Percentiles rank a stretch among this genome's conserved stretches.
phyloP scores from a whole-genome alignment of 1,284 basidiomycete species.

The Pulveroboletus sp. region DNA sequence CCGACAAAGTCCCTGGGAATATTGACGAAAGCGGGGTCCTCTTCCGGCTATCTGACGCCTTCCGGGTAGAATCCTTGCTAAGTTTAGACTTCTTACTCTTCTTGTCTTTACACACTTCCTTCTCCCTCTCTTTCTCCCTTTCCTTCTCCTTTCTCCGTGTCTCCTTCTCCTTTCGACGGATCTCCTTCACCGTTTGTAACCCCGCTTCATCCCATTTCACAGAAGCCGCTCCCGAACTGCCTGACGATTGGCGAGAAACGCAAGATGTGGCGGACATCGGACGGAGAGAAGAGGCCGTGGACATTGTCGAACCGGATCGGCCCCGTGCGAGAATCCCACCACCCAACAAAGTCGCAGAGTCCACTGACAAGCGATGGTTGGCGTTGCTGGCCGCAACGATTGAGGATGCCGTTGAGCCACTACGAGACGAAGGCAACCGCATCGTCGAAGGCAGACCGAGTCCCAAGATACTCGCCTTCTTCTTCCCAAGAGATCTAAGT shows the following conservation, averaged over 20 bases:
- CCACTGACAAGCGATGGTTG: conserved; percentile 46
- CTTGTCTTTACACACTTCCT: conserved; percentile 7
- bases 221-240: conserved; percentile 47
- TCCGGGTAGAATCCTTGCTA: conserved; percentile 24
- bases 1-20: conserved; percentile 44
- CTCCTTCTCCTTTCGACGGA: conserved; percentile 48
- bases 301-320: conserved; percentile 49
- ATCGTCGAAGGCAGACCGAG: conserved; percentile 48
- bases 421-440: conserved; percentile 51
- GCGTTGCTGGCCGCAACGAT: conserved; percentile 16
- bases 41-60: conserved; percentile 45
- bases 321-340: conserved; percentile 34
- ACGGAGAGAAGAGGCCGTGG: conserved; percentile 55
- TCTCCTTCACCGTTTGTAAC: conserved; percentile 54
- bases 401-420: conserved; percentile 44
- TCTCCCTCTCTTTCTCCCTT: conserved; percentile 4
- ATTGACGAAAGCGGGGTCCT: conserved; percentile 50
- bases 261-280: conserved; percentile 58
- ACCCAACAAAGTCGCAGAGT: conserved; percentile 40
- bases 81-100: conserved; percentile 35
- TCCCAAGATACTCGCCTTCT: conserved; percentile 61
- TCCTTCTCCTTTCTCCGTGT: conserved; percentile 21
- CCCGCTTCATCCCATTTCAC: conserved; percentile 69
- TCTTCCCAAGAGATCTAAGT: conserved; percentile 45
- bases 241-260: conserved; percentile 48